Evolutionary conservation across 768 basidiomycete genomes (phyloP).

Genomic region (Psilocybe subaeruginosa): DNA sequence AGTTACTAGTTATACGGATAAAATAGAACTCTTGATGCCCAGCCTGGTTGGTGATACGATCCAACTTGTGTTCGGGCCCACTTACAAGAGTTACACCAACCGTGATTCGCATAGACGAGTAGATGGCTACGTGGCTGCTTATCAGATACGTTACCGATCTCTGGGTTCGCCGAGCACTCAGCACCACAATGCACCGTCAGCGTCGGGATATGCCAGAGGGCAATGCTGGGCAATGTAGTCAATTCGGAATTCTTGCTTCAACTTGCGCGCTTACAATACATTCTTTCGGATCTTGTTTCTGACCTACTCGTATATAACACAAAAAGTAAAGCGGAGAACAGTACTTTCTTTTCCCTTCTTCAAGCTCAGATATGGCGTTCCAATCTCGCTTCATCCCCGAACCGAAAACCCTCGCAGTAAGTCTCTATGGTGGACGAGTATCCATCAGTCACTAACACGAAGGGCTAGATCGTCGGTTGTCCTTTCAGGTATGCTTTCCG

Average conservation of each 20-base stretch:
- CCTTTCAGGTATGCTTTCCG: slow-evolving; percentile 80
- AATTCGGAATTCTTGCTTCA: neutral
- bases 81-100: neutral
- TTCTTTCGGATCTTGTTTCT: slow-evolving; percentile 24
- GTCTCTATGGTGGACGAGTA: slow-evolving; percentile 32
- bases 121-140: neutral
- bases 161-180: slow-evolving; percentile 3
- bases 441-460: slow-evolving; percentile 12
- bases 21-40: too few species aligned
- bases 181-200: slow-evolving; percentile 1
- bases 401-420: slow-evolving; percentile 80
- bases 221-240: neutral
- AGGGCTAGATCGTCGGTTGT: slow-evolving; percentile 82
- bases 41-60: too few species aligned
- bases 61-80: too few species aligned
- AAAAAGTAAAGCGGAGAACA: neutral
- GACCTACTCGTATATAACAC: slow-evolving; percentile 8
- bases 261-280: slow-evolving; percentile 9
- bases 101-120: neutral
- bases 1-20: too few species aligned
- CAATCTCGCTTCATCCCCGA: slow-evolving; percentile 55
- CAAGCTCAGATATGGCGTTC: slow-evolving; percentile 27
- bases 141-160: slow-evolving; percentile 10
- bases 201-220: slow-evolving; percentile 19
- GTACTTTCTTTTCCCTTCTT: neutral